These are phyloP conservation scores for Pistacia vera DNA, from an alignment of 345 rosid species.

Conservation along the genomic window DNA sequence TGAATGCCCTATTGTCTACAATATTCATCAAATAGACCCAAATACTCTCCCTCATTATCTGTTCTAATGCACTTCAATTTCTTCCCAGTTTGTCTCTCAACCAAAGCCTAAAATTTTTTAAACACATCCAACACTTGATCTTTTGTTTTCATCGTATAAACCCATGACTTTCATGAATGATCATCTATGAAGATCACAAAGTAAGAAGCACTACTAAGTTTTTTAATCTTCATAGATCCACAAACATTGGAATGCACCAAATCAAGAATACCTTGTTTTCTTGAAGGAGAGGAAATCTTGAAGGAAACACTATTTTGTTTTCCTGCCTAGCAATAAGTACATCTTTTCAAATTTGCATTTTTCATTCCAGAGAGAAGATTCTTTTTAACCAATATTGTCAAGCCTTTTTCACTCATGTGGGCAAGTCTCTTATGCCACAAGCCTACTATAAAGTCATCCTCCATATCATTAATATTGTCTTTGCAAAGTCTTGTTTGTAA, in stretches of 20 bases:
- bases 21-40: background rate
- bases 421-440: no score
- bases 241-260: background rate
- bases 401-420: no score
- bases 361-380: no score
- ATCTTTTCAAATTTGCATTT: background rate
- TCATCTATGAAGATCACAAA: conserved; percentile 14
- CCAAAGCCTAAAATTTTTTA: background rate
- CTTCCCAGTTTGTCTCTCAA: background rate
- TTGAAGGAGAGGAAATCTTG: background rate
- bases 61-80: background rate
- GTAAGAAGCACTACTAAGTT: background rate
- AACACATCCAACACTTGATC: background rate
- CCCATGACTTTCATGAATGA: background rate
- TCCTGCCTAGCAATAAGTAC: background rate
- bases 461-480: no score
- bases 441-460: no score
- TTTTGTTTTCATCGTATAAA: background rate
- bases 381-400: no score
- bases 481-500: no score
- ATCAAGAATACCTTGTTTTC: background rate
- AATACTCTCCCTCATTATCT: background rate
- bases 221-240: background rate
- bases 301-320: background rate
- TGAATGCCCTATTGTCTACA: background rate